Evolutionary conservation across 805 yeast species (phyloP).

Genomic region (Nakazawaea wickerhamii): DNA sequence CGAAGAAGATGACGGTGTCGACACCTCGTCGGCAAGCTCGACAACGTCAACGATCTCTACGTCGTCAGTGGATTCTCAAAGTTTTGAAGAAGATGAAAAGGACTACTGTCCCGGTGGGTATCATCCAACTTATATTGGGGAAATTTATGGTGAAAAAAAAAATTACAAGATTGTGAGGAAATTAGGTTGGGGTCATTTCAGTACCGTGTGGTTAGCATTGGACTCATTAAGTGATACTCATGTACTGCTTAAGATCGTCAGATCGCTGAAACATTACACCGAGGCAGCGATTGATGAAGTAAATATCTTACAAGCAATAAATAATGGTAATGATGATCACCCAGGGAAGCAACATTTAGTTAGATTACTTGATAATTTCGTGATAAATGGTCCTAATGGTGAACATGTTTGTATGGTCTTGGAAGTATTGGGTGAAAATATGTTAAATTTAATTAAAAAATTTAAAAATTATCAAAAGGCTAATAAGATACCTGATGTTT

Average conservation of each 20-base stretch:
- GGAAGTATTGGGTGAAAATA: constrained; percentile 59
- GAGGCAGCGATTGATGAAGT: constrained; percentile 68
- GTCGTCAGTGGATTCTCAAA: constrained; percentile 15
- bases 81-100: constrained; percentile 41
- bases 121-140: constrained; percentile 57
- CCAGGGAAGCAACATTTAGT: constrained; percentile 51
- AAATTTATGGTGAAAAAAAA: constrained; percentile 39
- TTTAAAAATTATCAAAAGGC: constrained; percentile 35
- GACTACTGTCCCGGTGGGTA: constrained; percentile 61
- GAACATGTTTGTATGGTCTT: constrained; percentile 62
- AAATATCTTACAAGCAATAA: constrained; percentile 35
- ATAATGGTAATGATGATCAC: constrained; percentile 29
- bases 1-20: neutral
- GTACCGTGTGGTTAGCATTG: constrained; percentile 64
- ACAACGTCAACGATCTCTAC: constrained; percentile 13
- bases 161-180: constrained; percentile 47
- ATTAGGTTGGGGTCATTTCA: constrained; percentile 69
- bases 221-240: constrained; percentile 34
- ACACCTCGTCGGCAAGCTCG: neutral
- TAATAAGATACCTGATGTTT: constrained; percentile 29
- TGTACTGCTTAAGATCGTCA: constrained; percentile 60
- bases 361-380: constrained; percentile 49
- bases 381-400: constrained; percentile 57
- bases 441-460: constrained; percentile 44
- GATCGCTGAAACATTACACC: constrained; percentile 45